phyloP scores from a whole-genome alignment of 1,139 yeast species.

The Diutina rugosa region DNA sequence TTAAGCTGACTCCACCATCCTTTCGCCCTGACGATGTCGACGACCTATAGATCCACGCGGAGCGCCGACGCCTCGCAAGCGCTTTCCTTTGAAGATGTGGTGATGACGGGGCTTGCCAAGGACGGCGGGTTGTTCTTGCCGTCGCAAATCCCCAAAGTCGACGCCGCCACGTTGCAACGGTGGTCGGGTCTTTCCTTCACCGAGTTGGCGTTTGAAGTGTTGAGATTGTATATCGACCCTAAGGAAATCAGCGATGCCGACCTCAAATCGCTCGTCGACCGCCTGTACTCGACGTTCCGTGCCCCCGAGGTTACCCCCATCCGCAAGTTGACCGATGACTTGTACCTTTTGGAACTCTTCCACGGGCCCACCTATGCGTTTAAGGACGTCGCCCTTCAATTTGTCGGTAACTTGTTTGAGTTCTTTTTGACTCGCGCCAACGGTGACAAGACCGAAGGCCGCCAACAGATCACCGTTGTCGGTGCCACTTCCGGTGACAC shows the following conservation, averaged over 20 bases:
- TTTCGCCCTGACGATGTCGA: background rate
- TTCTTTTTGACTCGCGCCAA: constrained; percentile 75
- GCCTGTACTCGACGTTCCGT: constrained; percentile 85
- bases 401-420: constrained; percentile 93
- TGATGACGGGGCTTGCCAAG: constrained; percentile 85
- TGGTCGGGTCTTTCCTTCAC: constrained; percentile 74
- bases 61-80: constrained; percentile 31
- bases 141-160: constrained; percentile 59
- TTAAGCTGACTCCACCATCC: background rate
- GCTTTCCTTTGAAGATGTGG: constrained; percentile 80
- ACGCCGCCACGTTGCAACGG: constrained; percentile 40
- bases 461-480: constrained; percentile 84
- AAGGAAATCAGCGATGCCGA: constrained; percentile 64
- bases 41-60: constrained; percentile 73
- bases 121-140: constrained; percentile 97
- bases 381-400: constrained; percentile 96
- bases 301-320: constrained; percentile 79
- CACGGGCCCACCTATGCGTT: constrained; percentile 99
- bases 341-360: constrained; percentile 80
- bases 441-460: constrained; percentile 40
- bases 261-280: constrained; percentile 44
- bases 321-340: constrained; percentile 38
- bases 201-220: constrained; percentile 75
- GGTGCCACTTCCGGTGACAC: constrained; percentile 99
- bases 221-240: constrained; percentile 62